Evolutionary conservation across 768 basidiomycete genomes (phyloP).

Genomic region (Rhodocollybia butyracea): DNA sequence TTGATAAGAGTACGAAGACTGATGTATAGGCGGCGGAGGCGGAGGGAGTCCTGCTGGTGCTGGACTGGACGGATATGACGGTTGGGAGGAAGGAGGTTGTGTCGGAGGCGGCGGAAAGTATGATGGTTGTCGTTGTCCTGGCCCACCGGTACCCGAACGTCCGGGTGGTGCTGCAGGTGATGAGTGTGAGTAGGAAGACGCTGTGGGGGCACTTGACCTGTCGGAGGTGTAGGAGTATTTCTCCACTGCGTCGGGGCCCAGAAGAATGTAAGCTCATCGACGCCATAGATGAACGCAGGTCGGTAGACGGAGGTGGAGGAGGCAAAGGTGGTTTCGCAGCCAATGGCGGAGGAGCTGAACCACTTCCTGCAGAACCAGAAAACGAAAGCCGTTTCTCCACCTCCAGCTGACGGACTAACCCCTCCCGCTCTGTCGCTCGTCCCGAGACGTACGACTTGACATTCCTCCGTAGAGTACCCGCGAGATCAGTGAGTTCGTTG

Average conservation of each 20-base stretch:
- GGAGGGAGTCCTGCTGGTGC: conserved; percentile 18
- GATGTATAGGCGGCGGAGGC: conserved; percentile 19
- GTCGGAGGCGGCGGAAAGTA: conserved; percentile 8
- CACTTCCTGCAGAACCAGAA: neutral
- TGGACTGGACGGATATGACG: conserved; percentile 12
- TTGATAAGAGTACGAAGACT: conserved; percentile 23
- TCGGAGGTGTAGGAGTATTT: neutral
- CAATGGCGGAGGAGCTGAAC: conserved; percentile 43
- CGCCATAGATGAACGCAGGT: conserved; percentile 50
- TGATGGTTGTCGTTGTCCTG: conserved; percentile 21
- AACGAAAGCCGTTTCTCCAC: conserved; percentile 55
- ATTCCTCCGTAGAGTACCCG: conserved; percentile 53
- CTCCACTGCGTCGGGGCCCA: conserved; percentile 12
- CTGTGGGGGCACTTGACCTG: neutral
- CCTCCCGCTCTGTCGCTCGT: conserved; percentile 68
- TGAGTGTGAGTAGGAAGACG: conserved; percentile 9
- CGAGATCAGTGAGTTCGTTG: conserved; percentile 67
- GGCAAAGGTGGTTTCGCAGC: conserved; percentile 51
- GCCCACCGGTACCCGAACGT: too few species aligned
- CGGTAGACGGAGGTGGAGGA: conserved; percentile 39
- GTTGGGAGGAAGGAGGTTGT: conserved; percentile 1
- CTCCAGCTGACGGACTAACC: conserved; percentile 66
- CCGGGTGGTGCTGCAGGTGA: too few species aligned
- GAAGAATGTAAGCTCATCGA: conserved; percentile 50
- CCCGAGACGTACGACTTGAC: conserved; percentile 59